Base-by-base conservation (phyloP, 1,284 basidiomycete genomes). In the Cutaneotrichosporon cyanovorans region DNA sequence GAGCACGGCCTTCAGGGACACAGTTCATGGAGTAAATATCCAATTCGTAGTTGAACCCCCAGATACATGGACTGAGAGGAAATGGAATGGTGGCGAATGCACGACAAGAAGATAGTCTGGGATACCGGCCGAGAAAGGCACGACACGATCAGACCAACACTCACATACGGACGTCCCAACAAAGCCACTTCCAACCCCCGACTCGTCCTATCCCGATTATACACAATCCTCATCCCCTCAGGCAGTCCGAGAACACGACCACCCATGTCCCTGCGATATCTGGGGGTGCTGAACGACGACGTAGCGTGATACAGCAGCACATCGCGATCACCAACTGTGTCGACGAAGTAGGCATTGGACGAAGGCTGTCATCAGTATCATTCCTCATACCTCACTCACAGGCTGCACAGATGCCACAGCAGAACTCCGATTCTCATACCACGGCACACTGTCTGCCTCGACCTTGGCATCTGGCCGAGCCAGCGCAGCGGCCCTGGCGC, bases 281-380 rank as follows among this genome's bases (percentile, higher is more conserved):
- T 53, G 1, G 63, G 62, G 0, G 55, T 42, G 21, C 46, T 41
- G 31, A 46, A 45, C 8, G 61, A 62, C 2, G 60, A 44, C 2
- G 51, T 44, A 11, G 36, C 25, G 16, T 51, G 51, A 44, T 63
- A 66, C 14, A 46, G 48, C 3, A 57, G 18, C 4, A 54, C 50
- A 42, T 65, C 60, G 18, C 44, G 48, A 48, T 68, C 65, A 2
- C 65, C 65, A 0, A 46, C 57, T 0, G 51, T 58, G 40, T 67
- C 65, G 2, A 47, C 32, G 35, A 65, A 67, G 35, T 53, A 60
- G 1, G 43, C 45, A 7, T 45, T 55, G 4, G 46, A 47, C 1
- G 58, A 36, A 0, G 47, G 30, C 58, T 60, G 40, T 12, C 9
- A 5, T 43, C 28, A 37, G 40, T 35, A 35, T 23, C 10, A 20